phyloP scores from a whole-genome alignment of 805 yeast species.

The Ogataea haglerorum region DNA sequence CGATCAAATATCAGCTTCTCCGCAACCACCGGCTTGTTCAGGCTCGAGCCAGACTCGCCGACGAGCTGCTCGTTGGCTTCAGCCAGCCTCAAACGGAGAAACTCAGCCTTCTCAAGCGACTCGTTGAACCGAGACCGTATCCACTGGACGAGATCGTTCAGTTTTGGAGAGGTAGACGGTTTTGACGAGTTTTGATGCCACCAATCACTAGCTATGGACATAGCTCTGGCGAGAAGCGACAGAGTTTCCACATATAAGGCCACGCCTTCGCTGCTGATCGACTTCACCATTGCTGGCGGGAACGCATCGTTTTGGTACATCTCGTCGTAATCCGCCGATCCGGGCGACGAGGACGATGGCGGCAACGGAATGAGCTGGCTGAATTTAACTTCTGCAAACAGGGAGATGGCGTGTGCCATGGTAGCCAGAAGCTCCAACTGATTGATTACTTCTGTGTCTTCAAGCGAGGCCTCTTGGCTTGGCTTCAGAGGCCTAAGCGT shows the following conservation, averaged over 20 bases:
- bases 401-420: constrained; percentile 82
- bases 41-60: constrained; percentile 3
- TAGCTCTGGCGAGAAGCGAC: constrained; percentile 78
- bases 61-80: constrained; percentile 42
- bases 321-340: constrained; percentile 21
- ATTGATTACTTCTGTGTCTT: constrained; percentile 38
- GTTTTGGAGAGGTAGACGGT: constrained; percentile 37
- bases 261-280: constrained; percentile 81
- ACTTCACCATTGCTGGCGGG: constrained; percentile 54
- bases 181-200: constrained; percentile 56
- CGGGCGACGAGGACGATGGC: constrained; percentile 38
- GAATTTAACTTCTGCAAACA: constrained; percentile 89
- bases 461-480: constrained; percentile 22
- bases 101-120: constrained; percentile 84
- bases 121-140: constrained; percentile 86
- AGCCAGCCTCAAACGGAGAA: constrained; percentile 54
- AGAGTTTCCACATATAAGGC: constrained; percentile 80
- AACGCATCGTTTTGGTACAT: constrained; percentile 39
- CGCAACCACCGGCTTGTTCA: constrained; percentile 46
- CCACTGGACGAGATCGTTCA: constrained; percentile 85
- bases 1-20: constrained; percentile 89
- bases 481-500: constrained; percentile 26
- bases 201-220: constrained; percentile 85
- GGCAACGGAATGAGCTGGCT: constrained; percentile 79
- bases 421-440: constrained; percentile 76